phyloP scores from a whole-genome alignment of 2,329 filamentous ascomycete genomes.

The Clarireedia homoeocarpa region DNA sequence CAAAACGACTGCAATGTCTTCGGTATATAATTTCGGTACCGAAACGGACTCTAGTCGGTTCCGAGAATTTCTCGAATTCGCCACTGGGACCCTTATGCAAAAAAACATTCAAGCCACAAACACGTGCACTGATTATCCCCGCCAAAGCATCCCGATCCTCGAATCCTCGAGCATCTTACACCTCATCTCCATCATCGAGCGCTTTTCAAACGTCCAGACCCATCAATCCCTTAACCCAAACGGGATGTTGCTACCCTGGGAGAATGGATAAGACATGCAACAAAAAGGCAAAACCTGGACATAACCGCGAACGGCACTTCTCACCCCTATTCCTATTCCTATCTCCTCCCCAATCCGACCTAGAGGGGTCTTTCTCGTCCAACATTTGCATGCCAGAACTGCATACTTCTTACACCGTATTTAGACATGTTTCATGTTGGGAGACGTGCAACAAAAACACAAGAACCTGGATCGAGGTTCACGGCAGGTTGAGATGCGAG shows the following conservation, averaged over 20 bases:
- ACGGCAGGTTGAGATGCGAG: neutral
- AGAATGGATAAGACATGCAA: neutral
- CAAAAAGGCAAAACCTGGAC: neutral
- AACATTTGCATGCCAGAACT: neutral
- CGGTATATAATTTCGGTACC: neutral
- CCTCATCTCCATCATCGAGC: neutral
- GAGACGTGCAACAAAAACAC: slow-evolving; percentile 8
- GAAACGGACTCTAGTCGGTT: neutral
- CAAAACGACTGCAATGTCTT: too few species aligned
- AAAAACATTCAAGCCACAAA: neutral
- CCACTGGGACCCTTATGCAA: neutral
- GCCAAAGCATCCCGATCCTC: neutral
- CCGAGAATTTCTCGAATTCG: neutral
- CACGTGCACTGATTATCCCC: neutral
- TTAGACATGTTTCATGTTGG: slow-evolving; percentile 5
- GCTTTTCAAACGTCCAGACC: neutral
- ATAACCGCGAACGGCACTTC: neutral
- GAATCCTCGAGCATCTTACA: neutral
- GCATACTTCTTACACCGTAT: neutral
- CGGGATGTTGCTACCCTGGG: neutral
- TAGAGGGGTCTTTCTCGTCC: neutral
- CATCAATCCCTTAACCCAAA: neutral
- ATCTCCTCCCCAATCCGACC: neutral
- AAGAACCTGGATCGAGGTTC: too few species aligned
- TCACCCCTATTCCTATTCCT: neutral